phyloP scores from a whole-genome alignment of 441 rosid genomes.

The Biscutella auriculata region DNA sequence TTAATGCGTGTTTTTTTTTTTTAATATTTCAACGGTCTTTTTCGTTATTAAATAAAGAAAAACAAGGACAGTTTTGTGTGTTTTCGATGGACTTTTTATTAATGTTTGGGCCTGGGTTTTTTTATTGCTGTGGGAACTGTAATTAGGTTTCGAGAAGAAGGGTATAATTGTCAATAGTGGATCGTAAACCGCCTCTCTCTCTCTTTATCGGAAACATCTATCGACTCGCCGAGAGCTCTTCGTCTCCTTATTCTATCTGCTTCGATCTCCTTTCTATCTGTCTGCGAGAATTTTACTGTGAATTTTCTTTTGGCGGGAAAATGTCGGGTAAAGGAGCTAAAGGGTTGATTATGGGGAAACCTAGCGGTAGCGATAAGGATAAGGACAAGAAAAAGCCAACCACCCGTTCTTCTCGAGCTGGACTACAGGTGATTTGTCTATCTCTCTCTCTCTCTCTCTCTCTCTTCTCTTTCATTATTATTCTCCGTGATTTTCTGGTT shows the following conservation, averaged over 20 bases:
- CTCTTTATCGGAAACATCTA: too few species aligned
- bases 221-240: too few species aligned
- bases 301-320: slow-evolving; percentile 27
- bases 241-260: not conserved
- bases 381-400: slow-evolving; percentile 83
- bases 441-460: not conserved
- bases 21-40: too few species aligned
- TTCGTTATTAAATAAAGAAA: too few species aligned
- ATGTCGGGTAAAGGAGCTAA: slow-evolving; percentile 97
- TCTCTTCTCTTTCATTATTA: not conserved
- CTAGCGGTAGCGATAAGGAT: slow-evolving; percentile 50
- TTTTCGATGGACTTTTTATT: too few species aligned
- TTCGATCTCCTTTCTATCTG: not conserved
- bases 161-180: too few species aligned
- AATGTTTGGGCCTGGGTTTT: too few species aligned
- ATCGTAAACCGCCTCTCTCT: too few species aligned
- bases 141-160: too few species aligned
- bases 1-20: too few species aligned
- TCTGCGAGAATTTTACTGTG: not conserved
- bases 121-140: too few species aligned
- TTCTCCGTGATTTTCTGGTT: not conserved
- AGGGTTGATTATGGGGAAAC: slow-evolving; percentile 70
- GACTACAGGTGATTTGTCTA: slow-evolving; percentile 50
- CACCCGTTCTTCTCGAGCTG: slow-evolving; percentile 90
- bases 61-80: too few species aligned